phyloP scores from a whole-genome alignment of 257 asterid species.

The Solanum gracilifrons region DNA sequence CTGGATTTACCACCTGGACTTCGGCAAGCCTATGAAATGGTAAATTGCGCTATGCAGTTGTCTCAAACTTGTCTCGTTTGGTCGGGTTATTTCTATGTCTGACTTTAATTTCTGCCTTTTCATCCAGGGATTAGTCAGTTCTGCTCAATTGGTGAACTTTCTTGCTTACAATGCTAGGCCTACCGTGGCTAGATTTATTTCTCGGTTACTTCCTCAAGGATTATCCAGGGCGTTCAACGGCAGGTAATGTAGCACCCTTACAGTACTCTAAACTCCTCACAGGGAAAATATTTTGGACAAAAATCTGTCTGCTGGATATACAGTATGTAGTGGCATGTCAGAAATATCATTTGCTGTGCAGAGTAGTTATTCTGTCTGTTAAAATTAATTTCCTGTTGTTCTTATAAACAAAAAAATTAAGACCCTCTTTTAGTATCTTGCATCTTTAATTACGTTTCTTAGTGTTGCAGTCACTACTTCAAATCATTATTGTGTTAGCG shows the following conservation, averaged over 20 bases:
- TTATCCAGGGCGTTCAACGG: constrained; percentile 83
- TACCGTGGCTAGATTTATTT: constrained; percentile 70
- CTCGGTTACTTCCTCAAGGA: constrained; percentile 84
- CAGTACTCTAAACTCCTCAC: not conserved
- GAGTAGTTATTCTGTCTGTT: not conserved
- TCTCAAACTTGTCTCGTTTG: not conserved
- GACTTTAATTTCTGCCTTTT: constrained; percentile 15
- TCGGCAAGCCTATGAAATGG: constrained; percentile 98
- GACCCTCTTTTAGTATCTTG: not conserved
- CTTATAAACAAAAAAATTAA: not conserved
- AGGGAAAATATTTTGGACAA: not conserved
- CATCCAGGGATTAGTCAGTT: constrained; percentile 86
- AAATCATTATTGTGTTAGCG: not conserved
- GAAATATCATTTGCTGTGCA: not conserved
- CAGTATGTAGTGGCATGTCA: not conserved
- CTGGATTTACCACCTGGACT: constrained; percentile 97
- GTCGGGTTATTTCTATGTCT: not conserved
- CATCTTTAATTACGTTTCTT: not conserved
- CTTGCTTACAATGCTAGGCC: constrained; percentile 88
- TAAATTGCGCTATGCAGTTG: constrained; percentile 12
- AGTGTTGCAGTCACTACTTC: not conserved
- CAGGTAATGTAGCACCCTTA: constrained; percentile 37
- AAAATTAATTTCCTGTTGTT: not conserved
- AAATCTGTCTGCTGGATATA: not conserved
- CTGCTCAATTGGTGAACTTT: constrained; percentile 88